Evolutionary conservation across 2,329 filamentous ascomycete species (phyloP).

Genomic region (Falciphora oryzae): DNA sequence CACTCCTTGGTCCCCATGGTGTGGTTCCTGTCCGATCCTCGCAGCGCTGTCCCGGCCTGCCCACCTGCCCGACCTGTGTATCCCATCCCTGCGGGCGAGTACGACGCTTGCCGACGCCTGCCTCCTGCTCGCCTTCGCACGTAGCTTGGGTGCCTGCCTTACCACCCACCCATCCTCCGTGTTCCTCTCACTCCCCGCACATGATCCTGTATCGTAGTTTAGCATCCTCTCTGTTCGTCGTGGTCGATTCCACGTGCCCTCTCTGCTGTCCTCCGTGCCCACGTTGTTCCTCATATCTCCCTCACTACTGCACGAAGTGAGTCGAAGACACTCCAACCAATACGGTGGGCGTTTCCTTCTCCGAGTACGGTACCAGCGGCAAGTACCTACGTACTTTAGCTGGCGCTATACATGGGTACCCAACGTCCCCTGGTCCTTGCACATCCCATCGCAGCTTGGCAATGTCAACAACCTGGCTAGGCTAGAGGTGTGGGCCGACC

Average conservation of each 20-base stretch:
- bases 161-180: not conserved
- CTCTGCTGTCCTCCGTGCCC: no score
- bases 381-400: not conserved
- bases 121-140: not conserved
- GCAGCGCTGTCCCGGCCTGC: not conserved
- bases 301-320: not conserved
- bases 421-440: constrained; percentile 14
- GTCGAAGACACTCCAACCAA: not conserved
- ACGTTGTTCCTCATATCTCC: not conserved
- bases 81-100: not conserved
- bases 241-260: not conserved
- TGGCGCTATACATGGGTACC: not conserved
- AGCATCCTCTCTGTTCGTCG: not conserved
- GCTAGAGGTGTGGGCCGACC: constrained; percentile 18
- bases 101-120: constrained; percentile 1
- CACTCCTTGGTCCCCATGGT: not conserved
- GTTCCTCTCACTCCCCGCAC: not conserved
- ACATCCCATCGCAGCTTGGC: constrained; percentile 21
- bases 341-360: not conserved
- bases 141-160: not conserved
- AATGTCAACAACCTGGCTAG: constrained; percentile 21
- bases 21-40: not conserved
- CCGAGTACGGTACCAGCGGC: not conserved
- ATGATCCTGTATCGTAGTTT: not conserved
- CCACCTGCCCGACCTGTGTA: not conserved